Evolutionary conservation across 768 basidiomycete species (phyloP), one percentile per base, ranked within the genome.

Genomic region (Heimioporus sp.): DNA sequence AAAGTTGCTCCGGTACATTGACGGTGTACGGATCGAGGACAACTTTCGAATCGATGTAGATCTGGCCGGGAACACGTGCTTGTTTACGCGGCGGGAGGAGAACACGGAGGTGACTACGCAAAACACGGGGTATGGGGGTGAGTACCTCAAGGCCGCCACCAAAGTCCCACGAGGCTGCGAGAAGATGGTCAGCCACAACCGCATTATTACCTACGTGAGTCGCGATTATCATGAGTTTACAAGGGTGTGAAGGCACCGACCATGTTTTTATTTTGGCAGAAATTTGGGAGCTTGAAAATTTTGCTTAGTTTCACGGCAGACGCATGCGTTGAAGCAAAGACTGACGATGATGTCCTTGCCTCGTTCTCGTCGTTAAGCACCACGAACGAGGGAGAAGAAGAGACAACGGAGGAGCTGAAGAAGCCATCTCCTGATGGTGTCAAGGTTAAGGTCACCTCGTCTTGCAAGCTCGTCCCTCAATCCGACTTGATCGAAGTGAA

Each of bases 11-110:
- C 73, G 81, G 21, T 86, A 82, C 83, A 48, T 65, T 13, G 59
- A 65, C n/a, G 17, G 48, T 16, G 46, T 17, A 11, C 11, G 16
- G 4, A 15, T 11, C 3, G 68, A 67, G 10, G 77, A 45, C 10
- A 20, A 80, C 48, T 92, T 90, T 60, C 73, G 89, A 17, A 86
- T 92, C 55, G 87, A 92, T 50, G 54, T 82, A 4, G 81, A 90
- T 62, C 71, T 87, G n/a, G 77, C 74, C 0, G 86, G 87, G 1
- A 59, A 59, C 15, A 89, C 88, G 0, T 69, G 87, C 15, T 59
- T 91, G 24, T 69, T 90, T 58, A 82, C 80, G 49, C 72, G 88
- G 1, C 72, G 47, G 19, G 86, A 85, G 79, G 78, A 77, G 30
- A 57, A 12, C 12, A 5, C 48, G 0, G 17, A 38, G 11, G 20